Percentiles rank a stretch among this genome's conserved stretches.
These are phyloP conservation scores for Isatis lusitanica DNA, from an alignment of 441 rosid genomes.

Conservation along the genomic window DNA sequence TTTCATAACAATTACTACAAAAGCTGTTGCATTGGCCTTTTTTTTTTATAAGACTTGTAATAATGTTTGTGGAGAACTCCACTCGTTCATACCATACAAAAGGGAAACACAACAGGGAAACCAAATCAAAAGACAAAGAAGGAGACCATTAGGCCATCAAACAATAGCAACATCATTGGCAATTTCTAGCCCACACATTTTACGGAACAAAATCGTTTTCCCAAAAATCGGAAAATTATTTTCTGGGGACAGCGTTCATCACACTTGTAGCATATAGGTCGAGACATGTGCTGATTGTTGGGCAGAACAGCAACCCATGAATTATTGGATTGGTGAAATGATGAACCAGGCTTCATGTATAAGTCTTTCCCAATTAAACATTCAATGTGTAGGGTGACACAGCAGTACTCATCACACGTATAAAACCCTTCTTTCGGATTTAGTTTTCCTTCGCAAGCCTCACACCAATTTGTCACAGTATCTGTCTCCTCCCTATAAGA, in stretches of 20 bases:
- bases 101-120: too few relatives aligned
- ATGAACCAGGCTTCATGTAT: background rate
- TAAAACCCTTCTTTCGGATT: background rate
- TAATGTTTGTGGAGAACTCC: too few relatives aligned
- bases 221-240: background rate
- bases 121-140: too few relatives aligned
- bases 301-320: background rate
- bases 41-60: too few relatives aligned
- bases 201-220: too few relatives aligned
- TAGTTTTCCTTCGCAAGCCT: background rate
- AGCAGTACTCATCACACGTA: background rate
- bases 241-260: background rate
- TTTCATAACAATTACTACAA: too few relatives aligned
- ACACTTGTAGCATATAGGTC: background rate
- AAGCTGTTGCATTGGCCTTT: too few relatives aligned
- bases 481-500: background rate
- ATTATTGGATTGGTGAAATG: background rate
- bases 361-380: background rate
- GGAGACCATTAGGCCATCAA: too few relatives aligned
- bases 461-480: background rate
- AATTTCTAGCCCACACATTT: too few relatives aligned
- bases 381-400: background rate
- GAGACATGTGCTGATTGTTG: background rate
- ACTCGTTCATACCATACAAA: too few relatives aligned
- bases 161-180: too few relatives aligned